A percentile compares a stretch with the other conserved stretches of the same genome.
Evolutionary conservation across 2,329 filamentous ascomycete species (phyloP).

Genomic region (Fusarium udum): DNA sequence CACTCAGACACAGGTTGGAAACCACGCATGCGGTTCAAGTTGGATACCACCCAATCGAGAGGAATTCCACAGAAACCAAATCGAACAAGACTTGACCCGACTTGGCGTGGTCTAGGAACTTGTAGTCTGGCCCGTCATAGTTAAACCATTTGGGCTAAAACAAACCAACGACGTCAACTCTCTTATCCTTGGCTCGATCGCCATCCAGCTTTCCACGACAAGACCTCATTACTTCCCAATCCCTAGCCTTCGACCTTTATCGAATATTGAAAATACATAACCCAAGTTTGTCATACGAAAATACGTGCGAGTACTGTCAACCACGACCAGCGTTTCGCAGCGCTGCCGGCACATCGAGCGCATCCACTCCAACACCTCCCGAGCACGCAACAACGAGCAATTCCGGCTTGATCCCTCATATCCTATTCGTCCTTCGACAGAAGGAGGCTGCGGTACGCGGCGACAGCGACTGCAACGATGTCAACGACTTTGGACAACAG

Average conservation of each 20-base stretch:
- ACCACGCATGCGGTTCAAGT: conserved; percentile 20
- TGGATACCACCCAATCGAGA: conserved; percentile 11
- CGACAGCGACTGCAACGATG: conserved; percentile 1
- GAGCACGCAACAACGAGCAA: conserved; percentile 10
- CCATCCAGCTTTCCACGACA: conserved; percentile 8
- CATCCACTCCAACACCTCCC: conserved; percentile 27
- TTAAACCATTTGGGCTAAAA: conserved; percentile 24
- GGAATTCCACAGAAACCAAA: conserved; percentile 31
- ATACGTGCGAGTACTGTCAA: neutral
- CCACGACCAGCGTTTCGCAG: conserved; percentile 6
- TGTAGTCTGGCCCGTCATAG: conserved; percentile 25
- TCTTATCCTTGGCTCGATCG: conserved; percentile 23
- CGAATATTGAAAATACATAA: neutral
- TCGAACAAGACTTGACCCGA: conserved; percentile 28
- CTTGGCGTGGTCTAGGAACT: conserved; percentile 17
- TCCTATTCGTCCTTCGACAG: neutral
- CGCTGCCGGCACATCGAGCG: conserved; percentile 3
- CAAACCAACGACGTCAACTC: conserved; percentile 40
- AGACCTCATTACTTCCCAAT: conserved; percentile 7
- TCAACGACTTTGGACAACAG: conserved; percentile 39
- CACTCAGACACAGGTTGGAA: conserved; percentile 3
- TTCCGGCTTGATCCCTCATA: neutral
- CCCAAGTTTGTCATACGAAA: neutral
- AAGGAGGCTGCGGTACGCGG: neutral
- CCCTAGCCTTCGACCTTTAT: neutral